Evolutionary conservation across 2,329 filamentous ascomycete species (phyloP).

Genomic region (Microsporum ferrugineum): DNA sequence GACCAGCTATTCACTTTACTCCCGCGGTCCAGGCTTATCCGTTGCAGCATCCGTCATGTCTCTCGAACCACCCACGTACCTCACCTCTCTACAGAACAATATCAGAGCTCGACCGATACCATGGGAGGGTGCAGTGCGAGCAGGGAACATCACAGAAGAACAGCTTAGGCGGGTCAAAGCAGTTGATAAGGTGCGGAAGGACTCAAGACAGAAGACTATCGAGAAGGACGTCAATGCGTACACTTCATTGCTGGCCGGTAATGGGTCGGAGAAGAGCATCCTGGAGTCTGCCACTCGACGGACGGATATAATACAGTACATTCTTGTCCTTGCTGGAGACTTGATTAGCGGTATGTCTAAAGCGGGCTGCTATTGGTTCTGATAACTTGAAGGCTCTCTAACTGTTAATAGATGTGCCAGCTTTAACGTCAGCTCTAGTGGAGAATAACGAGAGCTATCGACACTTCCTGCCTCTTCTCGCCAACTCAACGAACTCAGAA

Average conservation of each 20-base stretch:
- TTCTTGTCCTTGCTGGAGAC: constrained; percentile 79
- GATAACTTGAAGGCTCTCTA: not conserved
- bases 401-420: constrained; percentile 55
- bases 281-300: constrained; percentile 77
- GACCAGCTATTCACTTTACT: not conserved
- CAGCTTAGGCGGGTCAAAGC: constrained; percentile 93
- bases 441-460: constrained; percentile 58
- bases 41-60: constrained; percentile 52
- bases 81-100: constrained; percentile 85
- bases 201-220: constrained; percentile 72
- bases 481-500: constrained; percentile 69
- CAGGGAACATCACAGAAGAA: constrained; percentile 83
- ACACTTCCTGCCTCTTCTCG: constrained; percentile 73
- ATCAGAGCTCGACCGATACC: constrained; percentile 91
- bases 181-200: constrained; percentile 90
- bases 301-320: constrained; percentile 85
- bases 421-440: constrained; percentile 64
- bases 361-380: not conserved
- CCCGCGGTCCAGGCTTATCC: not conserved
- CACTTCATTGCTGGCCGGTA: constrained; percentile 65
- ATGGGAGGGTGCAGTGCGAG: constrained; percentile 92
- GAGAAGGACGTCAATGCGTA: constrained; percentile 72
- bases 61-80: constrained; percentile 80
- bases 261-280: constrained; percentile 55
- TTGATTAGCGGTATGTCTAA: constrained; percentile 62